These are phyloP conservation scores for Rhynchosporium graminicola DNA, from an alignment of 2,329 filamentous ascomycete genomes.

Conservation along the genomic window DNA sequence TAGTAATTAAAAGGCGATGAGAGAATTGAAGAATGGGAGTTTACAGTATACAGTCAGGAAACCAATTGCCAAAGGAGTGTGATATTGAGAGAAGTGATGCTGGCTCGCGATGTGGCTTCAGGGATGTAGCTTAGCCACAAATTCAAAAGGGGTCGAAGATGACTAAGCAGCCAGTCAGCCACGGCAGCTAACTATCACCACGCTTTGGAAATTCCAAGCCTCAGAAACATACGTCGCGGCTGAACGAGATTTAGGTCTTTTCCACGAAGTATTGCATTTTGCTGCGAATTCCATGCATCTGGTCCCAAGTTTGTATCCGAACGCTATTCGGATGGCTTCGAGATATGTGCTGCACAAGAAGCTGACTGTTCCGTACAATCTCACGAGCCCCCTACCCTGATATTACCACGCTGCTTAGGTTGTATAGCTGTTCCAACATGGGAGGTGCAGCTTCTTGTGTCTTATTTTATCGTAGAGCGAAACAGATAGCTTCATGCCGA, in stretches of 20 bases:
- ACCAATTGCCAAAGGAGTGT: slow-evolving; percentile 24
- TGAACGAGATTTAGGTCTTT: neutral
- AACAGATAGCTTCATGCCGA: too few species aligned
- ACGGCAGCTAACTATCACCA: slow-evolving; percentile 2
- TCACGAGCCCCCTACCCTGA: too few species aligned
- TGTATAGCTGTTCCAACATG: too few species aligned
- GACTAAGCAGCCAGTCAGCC: slow-evolving; percentile 11
- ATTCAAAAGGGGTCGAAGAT: neutral
- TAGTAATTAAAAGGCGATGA: slow-evolving; percentile 12
- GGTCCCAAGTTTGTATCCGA: neutral
- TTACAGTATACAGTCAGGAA: slow-evolving; percentile 3
- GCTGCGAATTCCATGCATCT: too few species aligned
- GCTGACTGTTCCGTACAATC: too few species aligned
- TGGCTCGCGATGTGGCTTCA: slow-evolving; percentile 22
- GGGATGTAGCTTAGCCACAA: slow-evolving; percentile 1
- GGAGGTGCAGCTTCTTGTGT: too few species aligned
- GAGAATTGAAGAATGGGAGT: slow-evolving; percentile 20
- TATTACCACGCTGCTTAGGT: too few species aligned
- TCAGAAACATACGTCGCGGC: too few species aligned
- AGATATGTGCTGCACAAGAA: too few species aligned
- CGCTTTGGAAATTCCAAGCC: neutral
- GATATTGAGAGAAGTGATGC: slow-evolving; percentile 13
- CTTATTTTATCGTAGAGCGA: too few species aligned
- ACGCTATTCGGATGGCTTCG: neutral
- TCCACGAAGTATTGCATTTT: too few species aligned